These are phyloP conservation scores for Colletotrichum simmondsii DNA, from an alignment of 2,329 filamentous ascomycete genomes.

Conservation along the genomic window DNA sequence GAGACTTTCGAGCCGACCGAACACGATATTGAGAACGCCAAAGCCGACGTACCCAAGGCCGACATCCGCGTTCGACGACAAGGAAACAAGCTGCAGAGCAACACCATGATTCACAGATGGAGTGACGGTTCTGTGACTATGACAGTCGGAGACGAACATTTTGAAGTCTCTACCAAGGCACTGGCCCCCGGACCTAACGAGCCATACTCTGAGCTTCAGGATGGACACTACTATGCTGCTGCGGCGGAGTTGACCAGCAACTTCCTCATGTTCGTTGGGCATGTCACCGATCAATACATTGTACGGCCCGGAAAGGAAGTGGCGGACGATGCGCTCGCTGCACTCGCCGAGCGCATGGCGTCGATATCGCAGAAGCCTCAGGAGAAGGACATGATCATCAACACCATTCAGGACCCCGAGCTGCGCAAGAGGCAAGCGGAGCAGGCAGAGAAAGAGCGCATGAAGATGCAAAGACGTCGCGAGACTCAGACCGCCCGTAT, in stretches of 20 bases:
- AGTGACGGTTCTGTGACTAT: conserved; percentile 83
- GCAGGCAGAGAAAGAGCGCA: conserved; percentile 77
- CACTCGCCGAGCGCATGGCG: conserved; percentile 74
- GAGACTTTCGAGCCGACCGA: conserved; percentile 72
- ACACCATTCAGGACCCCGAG: conserved; percentile 79
- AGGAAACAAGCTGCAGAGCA: conserved; percentile 76
- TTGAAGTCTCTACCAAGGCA: conserved; percentile 77
- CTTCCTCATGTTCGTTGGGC: conserved; percentile 78
- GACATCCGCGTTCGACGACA: conserved; percentile 78
- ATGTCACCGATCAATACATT: conserved; percentile 78
- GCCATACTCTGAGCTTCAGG: conserved; percentile 73
- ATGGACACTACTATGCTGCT: conserved; percentile 81
- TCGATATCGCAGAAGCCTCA: conserved; percentile 68
- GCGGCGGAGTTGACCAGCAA: conserved; percentile 76
- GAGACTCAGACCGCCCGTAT: conserved; percentile 76
- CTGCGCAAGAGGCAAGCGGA: conserved; percentile 80
- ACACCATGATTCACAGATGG: conserved; percentile 80
- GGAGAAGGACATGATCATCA: conserved; percentile 73
- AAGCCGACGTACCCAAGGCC: conserved; percentile 67
- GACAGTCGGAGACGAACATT: conserved; percentile 80
- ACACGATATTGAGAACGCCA: conserved; percentile 64
- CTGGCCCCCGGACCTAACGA: conserved; percentile 72
- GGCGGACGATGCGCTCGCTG: conserved; percentile 77
- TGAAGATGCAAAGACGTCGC: conserved; percentile 72
- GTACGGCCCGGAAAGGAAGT: conserved; percentile 75